Evolutionary conservation across 2,329 filamentous ascomycete species (phyloP), one percentile per base, ranked within the genome.

Genomic region (Venturiaceae sp.): DNA sequence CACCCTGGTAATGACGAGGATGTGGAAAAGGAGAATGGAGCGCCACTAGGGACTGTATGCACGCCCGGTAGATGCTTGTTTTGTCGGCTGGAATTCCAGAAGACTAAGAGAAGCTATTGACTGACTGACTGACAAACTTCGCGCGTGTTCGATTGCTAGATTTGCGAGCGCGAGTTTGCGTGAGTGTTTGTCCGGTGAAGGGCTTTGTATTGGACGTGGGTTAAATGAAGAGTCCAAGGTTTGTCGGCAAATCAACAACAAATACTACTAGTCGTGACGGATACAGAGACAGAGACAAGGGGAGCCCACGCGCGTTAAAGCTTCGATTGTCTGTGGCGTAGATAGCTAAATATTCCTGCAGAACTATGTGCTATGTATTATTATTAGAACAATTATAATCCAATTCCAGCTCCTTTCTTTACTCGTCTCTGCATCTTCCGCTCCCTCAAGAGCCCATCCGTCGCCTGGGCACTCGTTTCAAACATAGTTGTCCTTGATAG

Each of bases 11-110:
- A 50, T 50, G 44, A 50, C 44, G 44, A 50, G 44, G 44, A 50
- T 50, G 44, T 50, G 28, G 44, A 50, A 50, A 50, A 26, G 44
- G 44, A 50, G 28, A n/a, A n/a, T n/a, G n/a, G n/a, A 50, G 44
- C 44, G 44, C 44, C 44, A 50, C 44, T 30, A 19, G 28, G 44
- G 23, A 50, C 44, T 6, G 9, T n/a, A n/a, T n/a, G n/a, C n/a
- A n/a, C n/a, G n/a, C n/a, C n/a, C 11, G 44, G 23, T 5, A 2
- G 44, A 50, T 19, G 23, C 26, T 47, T 50, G 44, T 32, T 50
- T 30, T 50, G 5, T 13, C 26, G 44, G n/a, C n/a, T n/a, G n/a
- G n/a, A 30, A 16, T 50, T 50, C 44, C 26, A 50, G 44, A 50
- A 50, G 44, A 23, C 26, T 1, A 16, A 16, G 19, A 21, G 44